Conservation (phyloP, 2,329 filamentous ascomycete species). For the Trichocomaceae sp. region DNA sequence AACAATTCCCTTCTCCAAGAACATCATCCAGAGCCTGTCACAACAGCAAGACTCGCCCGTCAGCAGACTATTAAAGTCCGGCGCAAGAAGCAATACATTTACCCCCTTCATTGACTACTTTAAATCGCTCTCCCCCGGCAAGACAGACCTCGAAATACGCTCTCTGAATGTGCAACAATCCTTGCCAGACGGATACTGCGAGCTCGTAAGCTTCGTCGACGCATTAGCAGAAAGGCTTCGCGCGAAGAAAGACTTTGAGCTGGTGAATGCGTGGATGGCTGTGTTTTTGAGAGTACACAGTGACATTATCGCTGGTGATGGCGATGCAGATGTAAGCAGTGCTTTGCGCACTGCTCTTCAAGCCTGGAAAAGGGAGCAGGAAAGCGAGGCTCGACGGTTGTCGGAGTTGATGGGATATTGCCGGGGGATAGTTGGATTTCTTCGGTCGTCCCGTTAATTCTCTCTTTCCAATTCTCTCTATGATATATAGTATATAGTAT, state of each 20-base stretch:
- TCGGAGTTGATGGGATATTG: conserved; percentile 78
- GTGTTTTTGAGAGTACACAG: conserved; percentile 80
- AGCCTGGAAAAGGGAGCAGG: conserved; percentile 67
- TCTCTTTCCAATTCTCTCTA: background rate
- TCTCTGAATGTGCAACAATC: conserved; percentile 55
- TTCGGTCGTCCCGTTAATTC: conserved; percentile 55
- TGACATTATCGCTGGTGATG: conserved; percentile 46
- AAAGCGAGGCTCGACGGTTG: conserved; percentile 63
- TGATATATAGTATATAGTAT: background rate
- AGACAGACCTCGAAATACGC: conserved; percentile 83
- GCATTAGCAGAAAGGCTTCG: conserved; percentile 67
- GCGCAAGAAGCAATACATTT: conserved; percentile 53
- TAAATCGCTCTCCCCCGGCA: conserved; percentile 72
- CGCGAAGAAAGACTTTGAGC: conserved; percentile 75
- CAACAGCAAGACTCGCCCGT: conserved; percentile 32
- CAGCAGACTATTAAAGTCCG: conserved; percentile 42
- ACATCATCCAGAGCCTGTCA: conserved; percentile 33
- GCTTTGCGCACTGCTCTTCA: conserved; percentile 54
- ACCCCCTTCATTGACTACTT: conserved; percentile 68
- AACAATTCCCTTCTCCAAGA: conserved; percentile 62
- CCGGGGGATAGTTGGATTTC: conserved; percentile 74
- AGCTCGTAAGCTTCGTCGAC: conserved; percentile 72
- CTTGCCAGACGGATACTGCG: conserved; percentile 48
- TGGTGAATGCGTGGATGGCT: conserved; percentile 95
- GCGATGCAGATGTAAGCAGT: conserved; percentile 41